Conservation (phyloP, 2,329 filamentous ascomycete species). For the Aschersonia sp. region DNA sequence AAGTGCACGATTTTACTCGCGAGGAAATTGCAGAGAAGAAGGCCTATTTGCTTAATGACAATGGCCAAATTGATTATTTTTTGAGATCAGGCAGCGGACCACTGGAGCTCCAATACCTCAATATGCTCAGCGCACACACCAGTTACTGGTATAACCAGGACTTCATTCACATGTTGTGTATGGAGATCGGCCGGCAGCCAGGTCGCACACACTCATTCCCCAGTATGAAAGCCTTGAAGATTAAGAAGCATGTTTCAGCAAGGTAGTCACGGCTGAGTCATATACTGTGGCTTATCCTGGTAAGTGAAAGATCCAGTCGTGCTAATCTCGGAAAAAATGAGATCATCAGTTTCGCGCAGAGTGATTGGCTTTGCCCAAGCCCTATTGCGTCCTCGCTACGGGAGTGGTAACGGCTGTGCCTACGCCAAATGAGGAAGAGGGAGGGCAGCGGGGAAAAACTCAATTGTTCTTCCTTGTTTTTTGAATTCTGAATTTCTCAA, state of each 20-base stretch:
- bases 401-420: neutral
- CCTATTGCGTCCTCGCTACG: neutral
- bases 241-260: slow-evolving; percentile 21
- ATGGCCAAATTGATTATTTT: slow-evolving; percentile 88
- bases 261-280: neutral
- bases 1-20: slow-evolving; percentile 85
- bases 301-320: too few relatives aligned
- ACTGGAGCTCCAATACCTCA: slow-evolving; percentile 88
- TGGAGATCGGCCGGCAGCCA: slow-evolving; percentile 66
- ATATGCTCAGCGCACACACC: slow-evolving; percentile 90
- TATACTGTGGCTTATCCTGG: too few relatives aligned
- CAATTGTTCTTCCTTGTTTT: too few relatives aligned
- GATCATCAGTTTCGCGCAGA: too few relatives aligned
- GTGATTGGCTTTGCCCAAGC: neutral
- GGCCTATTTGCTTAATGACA: slow-evolving; percentile 81
- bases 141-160: slow-evolving; percentile 85
- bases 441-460: too few relatives aligned
- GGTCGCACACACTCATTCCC: slow-evolving; percentile 48
- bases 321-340: too few relatives aligned
- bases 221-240: slow-evolving; percentile 44
- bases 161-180: slow-evolving; percentile 78
- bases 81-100: slow-evolving; percentile 72
- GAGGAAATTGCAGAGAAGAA: slow-evolving; percentile 88
- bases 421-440: too few relatives aligned
- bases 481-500: neutral